phyloP scores from a whole-genome alignment of 768 basidiomycete species.

The Termitomyces sp. region DNA sequence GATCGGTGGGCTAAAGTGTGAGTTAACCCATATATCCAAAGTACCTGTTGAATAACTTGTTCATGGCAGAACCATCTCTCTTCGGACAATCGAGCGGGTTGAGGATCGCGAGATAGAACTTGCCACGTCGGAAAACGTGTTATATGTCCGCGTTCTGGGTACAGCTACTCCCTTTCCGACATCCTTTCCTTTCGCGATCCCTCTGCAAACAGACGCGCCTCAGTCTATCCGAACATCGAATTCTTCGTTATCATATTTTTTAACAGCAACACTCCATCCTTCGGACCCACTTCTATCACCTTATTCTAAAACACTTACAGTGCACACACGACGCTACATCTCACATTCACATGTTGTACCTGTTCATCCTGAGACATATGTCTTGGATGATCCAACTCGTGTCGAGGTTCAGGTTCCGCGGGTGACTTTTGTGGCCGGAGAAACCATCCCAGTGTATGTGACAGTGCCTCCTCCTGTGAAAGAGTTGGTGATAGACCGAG shows the following conservation, averaged over 20 bases:
- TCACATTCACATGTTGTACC: constrained; percentile 55
- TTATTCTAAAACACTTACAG: constrained; percentile 52
- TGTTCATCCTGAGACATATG: constrained; percentile 54
- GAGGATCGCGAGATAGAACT: constrained; percentile 65
- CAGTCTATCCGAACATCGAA: constrained; percentile 75
- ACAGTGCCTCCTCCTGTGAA: constrained; percentile 72
- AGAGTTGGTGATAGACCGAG: constrained; percentile 62
- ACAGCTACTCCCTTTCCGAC: constrained; percentile 44
- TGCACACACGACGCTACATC: constrained; percentile 73
- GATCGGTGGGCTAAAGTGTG: constrained; percentile 66
- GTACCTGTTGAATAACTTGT: constrained; percentile 7
- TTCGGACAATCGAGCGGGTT: constrained; percentile 64
- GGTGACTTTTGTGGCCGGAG: constrained; percentile 64
- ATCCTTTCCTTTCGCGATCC: constrained; percentile 76
- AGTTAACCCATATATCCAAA: constrained; percentile 28
- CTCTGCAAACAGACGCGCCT: constrained; percentile 73
- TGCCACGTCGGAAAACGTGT: constrained; percentile 46
- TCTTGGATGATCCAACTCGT: constrained; percentile 56
- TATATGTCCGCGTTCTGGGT: constrained; percentile 41
- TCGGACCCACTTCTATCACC: constrained; percentile 29
- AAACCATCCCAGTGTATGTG: constrained; percentile 74
- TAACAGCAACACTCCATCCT: constrained; percentile 65
- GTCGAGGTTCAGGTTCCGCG: constrained; percentile 71
- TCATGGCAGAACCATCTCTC: constrained; percentile 48
- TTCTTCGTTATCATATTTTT: constrained; percentile 65